Evolutionary conservation across 2,329 filamentous ascomycete species (phyloP), one percentile per base, ranked within the genome.

Genomic region (Apiospora pterosperma): DNA sequence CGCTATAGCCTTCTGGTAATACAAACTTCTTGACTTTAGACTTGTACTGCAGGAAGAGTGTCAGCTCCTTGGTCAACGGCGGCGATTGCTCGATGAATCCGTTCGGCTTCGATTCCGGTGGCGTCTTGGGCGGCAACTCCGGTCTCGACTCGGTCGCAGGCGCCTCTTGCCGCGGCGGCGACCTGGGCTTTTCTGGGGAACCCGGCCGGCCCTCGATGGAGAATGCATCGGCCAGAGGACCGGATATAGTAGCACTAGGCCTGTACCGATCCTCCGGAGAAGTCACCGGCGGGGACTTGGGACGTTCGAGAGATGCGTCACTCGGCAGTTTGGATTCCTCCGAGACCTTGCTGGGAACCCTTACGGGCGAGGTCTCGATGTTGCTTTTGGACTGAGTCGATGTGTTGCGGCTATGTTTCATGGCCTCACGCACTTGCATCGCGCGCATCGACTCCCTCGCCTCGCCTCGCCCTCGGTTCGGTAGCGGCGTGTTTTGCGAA

Each of bases 11-110:
- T 75, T 96, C 93, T 0, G 92, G 81, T 38, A 98, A 85, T 19
- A 97, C 88, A 75, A 96, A 96, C 76, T 98, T 98, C 79, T 97
- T 98, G 71, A 98, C 94, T 75, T 96, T 96, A 71, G 91, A 96
- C 76, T 96, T 97, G 80, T 98, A 97, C 78, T 98, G 95, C 67
- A 98, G 78, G 76, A 98, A 99, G 42, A 99, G 81, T 0, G 95
- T 98, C 61, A 99, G 83, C 70, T 97, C 93, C 75, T 97, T 97
- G 10, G 89, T 90, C 19, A 81, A 82, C 39, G 91, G 89, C 10
- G 92, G 93, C 0, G 91, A 91, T 62, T 84, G 82, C 48, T 90
- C 89, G 25, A 80, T 76, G 67, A 87, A 88, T 48, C 84, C 84
- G 62, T 83, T 81, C 34, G 83, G 80, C 64, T 83, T 86, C 66